Evolutionary conservation across 345 rosid genomes (phyloP).

Genomic region (Populus euphratica): DNA sequence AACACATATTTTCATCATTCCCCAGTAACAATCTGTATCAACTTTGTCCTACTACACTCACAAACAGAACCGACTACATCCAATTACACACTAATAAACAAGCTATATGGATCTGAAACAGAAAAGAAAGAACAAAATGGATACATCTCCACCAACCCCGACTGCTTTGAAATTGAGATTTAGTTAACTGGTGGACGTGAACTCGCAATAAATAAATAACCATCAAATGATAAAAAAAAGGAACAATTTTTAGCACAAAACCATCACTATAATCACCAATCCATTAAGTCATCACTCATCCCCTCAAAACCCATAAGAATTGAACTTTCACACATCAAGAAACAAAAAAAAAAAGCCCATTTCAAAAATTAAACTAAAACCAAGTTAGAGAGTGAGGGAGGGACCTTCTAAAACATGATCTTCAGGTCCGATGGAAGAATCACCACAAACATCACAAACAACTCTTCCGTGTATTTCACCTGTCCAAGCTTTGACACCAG

Average conservation of each 20-base stretch:
- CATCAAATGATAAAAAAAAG: background rate
- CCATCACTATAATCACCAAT: background rate
- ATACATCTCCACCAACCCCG: background rate
- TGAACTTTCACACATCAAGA: background rate
- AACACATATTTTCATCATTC: background rate
- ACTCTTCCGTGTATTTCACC: slow-evolving; percentile 92
- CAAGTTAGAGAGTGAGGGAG: background rate
- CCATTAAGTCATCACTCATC: background rate
- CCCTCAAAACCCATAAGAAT: background rate
- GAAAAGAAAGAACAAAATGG: background rate
- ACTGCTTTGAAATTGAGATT: background rate
- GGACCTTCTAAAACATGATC: slow-evolving; percentile 87
- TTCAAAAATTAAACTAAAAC: background rate
- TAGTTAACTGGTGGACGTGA: background rate
- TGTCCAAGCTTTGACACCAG: slow-evolving; percentile 69
- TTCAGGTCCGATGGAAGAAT: slow-evolving; percentile 90
- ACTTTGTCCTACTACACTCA: background rate
- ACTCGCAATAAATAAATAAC: background rate
- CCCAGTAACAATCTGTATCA: background rate
- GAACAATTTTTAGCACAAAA: background rate
- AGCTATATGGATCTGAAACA: background rate
- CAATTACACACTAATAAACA: background rate
- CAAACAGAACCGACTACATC: background rate
- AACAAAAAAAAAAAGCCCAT: background rate
- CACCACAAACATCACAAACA: slow-evolving; percentile 86